Base-by-base conservation (phyloP, 257 asterid species). In the Capsicum rhomboideum region DNA sequence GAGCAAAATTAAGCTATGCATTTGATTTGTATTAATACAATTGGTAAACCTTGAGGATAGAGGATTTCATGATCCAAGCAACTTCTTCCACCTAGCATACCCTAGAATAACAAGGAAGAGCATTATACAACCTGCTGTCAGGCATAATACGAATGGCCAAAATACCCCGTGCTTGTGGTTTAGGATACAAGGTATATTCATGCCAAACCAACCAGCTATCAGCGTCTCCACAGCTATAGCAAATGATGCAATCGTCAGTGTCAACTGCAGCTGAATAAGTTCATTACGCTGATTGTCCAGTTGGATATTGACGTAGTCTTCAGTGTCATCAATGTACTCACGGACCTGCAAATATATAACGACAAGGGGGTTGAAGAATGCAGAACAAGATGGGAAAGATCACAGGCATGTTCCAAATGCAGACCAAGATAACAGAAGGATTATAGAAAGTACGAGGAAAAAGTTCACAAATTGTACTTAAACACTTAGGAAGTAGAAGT, bases 51-150 rank as follows among this genome's bases (percentile, higher is more conserved):
- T 75, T 49, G 59, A 74, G 34, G 49, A 26, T 26, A 26, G 64
- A 80, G 86, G 59, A 21, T 64, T 71, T 88, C 87, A 95, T 61
- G 94, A 88, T 18, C 99, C 97, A 68, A 95, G 92, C 78, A 95
- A 95, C 92, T 95, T 95, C 93, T 94, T 95, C 94, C 97, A 93
- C 85, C 94, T 90, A 16, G 99, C 99, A 55, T 94, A 95, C 37
- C 94, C 95, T 42, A 92, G 61, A 52, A 94, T 86, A 66, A 95
- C 84, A 56, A 95, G 17, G 88, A 95, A 95, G 34, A 95, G 72
- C 56, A 90, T 5, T 50, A 93, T 80, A 67, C 88, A 84, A 34
- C 66, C 88, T 31, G 87, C 90, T 20, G 99, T 89, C 87, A 88
- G 66, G 34, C 79, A 58, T 11, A 85, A 87, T 34, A 90, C 95